Evolutionary conservation across 495 filamentous ascomycete species (phyloP).

Genomic region (Penicillium mononematosum): DNA sequence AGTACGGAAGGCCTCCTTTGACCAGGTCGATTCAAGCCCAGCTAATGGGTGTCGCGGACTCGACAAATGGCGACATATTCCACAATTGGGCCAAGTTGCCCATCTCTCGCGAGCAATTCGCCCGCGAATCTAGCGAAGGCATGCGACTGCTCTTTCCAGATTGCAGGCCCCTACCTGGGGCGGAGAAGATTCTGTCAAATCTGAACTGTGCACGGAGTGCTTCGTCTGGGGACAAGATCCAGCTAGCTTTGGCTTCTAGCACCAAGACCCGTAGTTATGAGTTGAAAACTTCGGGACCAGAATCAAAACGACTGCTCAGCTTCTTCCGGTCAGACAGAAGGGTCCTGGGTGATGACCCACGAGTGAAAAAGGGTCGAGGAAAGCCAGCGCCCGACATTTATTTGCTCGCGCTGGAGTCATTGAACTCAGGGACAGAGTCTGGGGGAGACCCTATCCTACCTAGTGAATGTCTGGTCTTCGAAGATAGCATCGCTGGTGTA

Average conservation of each 20-base stretch:
- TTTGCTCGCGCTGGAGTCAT: conserved; percentile 32
- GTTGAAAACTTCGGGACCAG: conserved; percentile 18
- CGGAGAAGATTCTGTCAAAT: conserved; percentile 28
- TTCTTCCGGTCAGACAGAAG: conserved; percentile 17
- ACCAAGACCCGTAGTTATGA: conserved; percentile 20
- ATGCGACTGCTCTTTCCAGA: conserved; percentile 26
- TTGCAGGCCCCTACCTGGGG: conserved; percentile 37
- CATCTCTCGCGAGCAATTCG: conserved; percentile 33
- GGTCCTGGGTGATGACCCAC: conserved; percentile 38
- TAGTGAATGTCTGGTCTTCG: conserved; percentile 46
- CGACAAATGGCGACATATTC: conserved; percentile 5
- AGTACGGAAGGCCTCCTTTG: conserved; percentile 27
- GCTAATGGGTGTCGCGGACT: conserved; percentile 24
- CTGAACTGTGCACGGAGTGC: conserved; percentile 24
- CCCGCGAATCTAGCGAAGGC: conserved; percentile 25
- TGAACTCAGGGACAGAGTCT: conserved; percentile 22
- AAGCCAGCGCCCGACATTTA: conserved; percentile 44
- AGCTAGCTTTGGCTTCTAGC: conserved; percentile 20
- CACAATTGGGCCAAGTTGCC: conserved; percentile 24
- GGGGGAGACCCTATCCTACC: conserved; percentile 22
- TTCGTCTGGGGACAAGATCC: conserved; percentile 11
- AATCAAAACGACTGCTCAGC: conserved; percentile 15
- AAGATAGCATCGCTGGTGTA: conserved; percentile 44
- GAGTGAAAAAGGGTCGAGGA: conserved; percentile 26
- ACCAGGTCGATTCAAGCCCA: conserved; percentile 32